phyloP scores from a whole-genome alignment of 1,139 yeast species.

The Fermentozyma sake region DNA sequence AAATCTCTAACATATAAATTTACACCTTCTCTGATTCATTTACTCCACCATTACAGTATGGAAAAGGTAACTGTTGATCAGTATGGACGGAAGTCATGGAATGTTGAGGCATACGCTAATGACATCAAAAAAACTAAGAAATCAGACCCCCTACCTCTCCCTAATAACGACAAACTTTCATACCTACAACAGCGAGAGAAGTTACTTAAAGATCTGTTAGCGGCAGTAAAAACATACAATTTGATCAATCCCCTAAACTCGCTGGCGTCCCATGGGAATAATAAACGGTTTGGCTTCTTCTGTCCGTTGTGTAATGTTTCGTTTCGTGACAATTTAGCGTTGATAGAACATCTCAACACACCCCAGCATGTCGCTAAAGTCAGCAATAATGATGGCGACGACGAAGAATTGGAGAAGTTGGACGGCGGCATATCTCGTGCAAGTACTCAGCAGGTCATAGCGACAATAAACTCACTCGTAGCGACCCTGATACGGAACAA shows the following conservation, averaged over 20 bases:
- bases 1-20: too few relatives aligned
- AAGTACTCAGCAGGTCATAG: conserved; percentile 24
- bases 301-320: conserved; percentile 79
- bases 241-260: conserved; percentile 25
- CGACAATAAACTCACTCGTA: conserved; percentile 31
- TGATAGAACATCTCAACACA: conserved; percentile 79
- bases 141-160: conserved; percentile 2
- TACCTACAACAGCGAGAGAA: conserved; percentile 29
- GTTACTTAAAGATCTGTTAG: conserved; percentile 27
- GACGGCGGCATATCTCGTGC: conserved; percentile 34
- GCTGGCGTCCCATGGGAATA: conserved; percentile 19
- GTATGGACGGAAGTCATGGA: conserved; percentile 70
- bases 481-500: conserved; percentile 18
- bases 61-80: conserved; percentile 29
- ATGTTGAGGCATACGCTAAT: conserved; percentile 56
- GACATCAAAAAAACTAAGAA: conserved; percentile 33
- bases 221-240: conserved; percentile 33
- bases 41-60: not conserved
- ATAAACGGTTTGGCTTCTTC: conserved; percentile 75
- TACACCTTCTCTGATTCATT: too few relatives aligned
- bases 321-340: conserved; percentile 75
- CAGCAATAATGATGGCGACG: conserved; percentile 13
- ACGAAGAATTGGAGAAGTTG: conserved; percentile 27
- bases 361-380: conserved; percentile 48
- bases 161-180: conserved; percentile 7